Evolutionary conservation across 768 basidiomycete species (phyloP).

Genomic region (Hypsizygus marmoreus): DNA sequence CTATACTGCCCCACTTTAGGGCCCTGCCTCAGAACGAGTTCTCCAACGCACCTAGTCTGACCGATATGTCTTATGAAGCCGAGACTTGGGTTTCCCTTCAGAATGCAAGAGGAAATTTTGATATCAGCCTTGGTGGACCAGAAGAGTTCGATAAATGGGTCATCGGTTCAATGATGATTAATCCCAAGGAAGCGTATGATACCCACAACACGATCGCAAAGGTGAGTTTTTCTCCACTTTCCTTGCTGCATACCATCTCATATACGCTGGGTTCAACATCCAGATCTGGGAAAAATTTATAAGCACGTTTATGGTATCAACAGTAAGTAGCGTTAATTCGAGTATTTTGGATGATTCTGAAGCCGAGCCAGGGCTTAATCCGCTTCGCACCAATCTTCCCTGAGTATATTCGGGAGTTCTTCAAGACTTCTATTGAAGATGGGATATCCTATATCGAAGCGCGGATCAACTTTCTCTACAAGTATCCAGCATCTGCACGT

Average conservation of each 20-base stretch:
- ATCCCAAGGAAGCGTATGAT: conserved; percentile 69
- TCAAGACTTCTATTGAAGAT: conserved; percentile 64
- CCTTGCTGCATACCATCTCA: neutral
- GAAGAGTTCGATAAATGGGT: conserved; percentile 74
- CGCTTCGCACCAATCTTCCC: conserved; percentile 58
- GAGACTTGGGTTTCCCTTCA: conserved; percentile 56
- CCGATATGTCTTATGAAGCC: conserved; percentile 43
- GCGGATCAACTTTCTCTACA: conserved; percentile 62
- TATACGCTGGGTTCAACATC: neutral
- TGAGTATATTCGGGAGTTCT: conserved; percentile 63
- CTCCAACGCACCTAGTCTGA: conserved; percentile 35
- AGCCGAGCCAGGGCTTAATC: conserved; percentile 47
- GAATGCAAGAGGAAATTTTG: conserved; percentile 56
- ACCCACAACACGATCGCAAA: conserved; percentile 72
- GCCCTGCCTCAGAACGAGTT: conserved; percentile 41
- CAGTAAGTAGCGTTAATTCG: conserved; percentile 40
- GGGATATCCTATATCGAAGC: conserved; percentile 73
- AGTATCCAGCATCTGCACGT: conserved; percentile 38
- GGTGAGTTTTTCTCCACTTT: conserved; percentile 37
- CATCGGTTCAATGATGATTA: conserved; percentile 59
- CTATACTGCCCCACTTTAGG: conserved; percentile 53
- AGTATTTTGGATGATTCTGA: no score
- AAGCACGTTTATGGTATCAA: conserved; percentile 51
- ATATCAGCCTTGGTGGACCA: conserved; percentile 53
- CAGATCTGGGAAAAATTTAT: conserved; percentile 80